Evolutionary conservation across 208 protist genomes (phyloP), one percentile per base, ranked within the genome.

Genomic region (Leishmania lainsoni): DNA sequence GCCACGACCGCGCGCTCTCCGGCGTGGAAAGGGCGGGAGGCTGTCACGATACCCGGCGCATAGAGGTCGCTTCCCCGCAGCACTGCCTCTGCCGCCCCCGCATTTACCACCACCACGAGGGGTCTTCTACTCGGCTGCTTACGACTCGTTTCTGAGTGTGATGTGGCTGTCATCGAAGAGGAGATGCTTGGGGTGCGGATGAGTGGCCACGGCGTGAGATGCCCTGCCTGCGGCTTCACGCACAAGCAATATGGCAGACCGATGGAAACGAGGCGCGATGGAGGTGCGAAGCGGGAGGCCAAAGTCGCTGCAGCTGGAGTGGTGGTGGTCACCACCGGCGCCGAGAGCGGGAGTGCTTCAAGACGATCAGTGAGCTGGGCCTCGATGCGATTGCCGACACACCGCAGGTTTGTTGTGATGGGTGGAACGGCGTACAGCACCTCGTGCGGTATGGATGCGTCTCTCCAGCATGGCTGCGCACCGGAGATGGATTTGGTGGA

Each of bases 1-100:
- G 71, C 86, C 32, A 93, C 61, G 35, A 81, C 48, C n/a, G 88
- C 88, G 35, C 69, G 48, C 54, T 89, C 81, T 1, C 84, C 85
- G 9, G 69, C 77, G 5, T 35, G 65, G 66, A 91, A 91, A 29
- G 79, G 75, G 17, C 75, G 72, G 0, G 73, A 81, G 26, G 83
- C 75, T 22, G 84, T 87, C 2, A 93, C 26, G 54, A 97, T 76
- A 63, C 94, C 93, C 20, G 92, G 91, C 6, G 90, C 87, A 73
- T 93, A 98, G 22, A 98, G 90, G 82, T 98, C 86, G 71, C 90
- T 92, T 26, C 96, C 95, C 4, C 96, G 92, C 49, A 98, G 84
- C 48, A 98, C 93, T 48, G 96, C 94, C 82, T 98, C 95, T 51
- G 89, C 96, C 65, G 94, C 97, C 35, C 88, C 78, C 10, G 70